phyloP scores from a whole-genome alignment of 1,284 basidiomycete genomes.

The Athelia sp. region DNA sequence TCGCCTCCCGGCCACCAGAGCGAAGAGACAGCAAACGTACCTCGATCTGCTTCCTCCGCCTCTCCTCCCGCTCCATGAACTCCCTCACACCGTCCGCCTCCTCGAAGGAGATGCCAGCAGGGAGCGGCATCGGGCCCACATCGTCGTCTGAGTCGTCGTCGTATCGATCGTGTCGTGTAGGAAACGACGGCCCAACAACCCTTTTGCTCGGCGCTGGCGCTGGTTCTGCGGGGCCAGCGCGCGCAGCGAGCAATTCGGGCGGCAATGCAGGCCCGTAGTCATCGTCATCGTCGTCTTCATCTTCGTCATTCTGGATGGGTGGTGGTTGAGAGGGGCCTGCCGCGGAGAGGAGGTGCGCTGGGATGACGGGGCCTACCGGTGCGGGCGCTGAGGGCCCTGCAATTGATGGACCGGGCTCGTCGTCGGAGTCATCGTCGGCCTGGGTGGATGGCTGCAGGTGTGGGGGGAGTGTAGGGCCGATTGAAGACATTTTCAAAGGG shows the following conservation, averaged over 20 bases:
- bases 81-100: constrained; percentile 62
- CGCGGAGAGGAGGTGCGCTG: constrained; percentile 19
- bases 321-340: constrained; percentile 5
- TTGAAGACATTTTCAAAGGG: constrained; percentile 35
- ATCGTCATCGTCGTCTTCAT: constrained; percentile 43
- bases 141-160: constrained; percentile 68
- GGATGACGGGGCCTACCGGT: constrained; percentile 23
- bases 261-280: constrained; percentile 61
- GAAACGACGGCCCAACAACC: constrained; percentile 33
- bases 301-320: constrained; percentile 14
- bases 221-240: constrained; percentile 27
- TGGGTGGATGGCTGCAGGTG: constrained; percentile 25
- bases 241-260: constrained; percentile 48
- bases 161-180: constrained; percentile 23
- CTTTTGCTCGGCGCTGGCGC: constrained; percentile 17
- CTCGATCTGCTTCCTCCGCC: constrained; percentile 61
- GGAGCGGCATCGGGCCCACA: constrained; percentile 72
- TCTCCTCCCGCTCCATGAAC: constrained; percentile 80
- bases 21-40: constrained; percentile 26
- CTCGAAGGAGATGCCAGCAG: constrained; percentile 30
- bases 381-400: constrained; percentile 14
- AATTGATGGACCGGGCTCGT: no score
- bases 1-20: constrained; percentile 1
- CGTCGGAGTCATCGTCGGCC: constrained; percentile 15
- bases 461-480: constrained; percentile 48